Percentiles rank a stretch among this genome's conserved stretches.
These are phyloP conservation scores for Phlyctochytrium arcticum DNA, from an alignment of 192 early-diverging fungal species.

Conservation along the genomic window DNA sequence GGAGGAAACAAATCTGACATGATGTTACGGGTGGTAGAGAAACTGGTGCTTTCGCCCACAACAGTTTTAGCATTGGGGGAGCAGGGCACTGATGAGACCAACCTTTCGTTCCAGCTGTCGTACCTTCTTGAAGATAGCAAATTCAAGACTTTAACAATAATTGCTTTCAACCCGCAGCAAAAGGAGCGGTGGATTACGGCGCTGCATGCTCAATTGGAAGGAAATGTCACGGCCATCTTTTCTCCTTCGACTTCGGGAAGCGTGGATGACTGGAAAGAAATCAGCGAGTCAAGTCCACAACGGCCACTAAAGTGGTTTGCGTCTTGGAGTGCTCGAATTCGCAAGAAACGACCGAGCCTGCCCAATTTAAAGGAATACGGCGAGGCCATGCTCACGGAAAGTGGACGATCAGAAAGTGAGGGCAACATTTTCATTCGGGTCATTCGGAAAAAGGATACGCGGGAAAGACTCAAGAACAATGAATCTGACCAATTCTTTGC, in stretches of 20 bases:
- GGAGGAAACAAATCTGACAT: slow-evolving; percentile 10
- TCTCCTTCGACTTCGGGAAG: neutral
- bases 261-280: neutral
- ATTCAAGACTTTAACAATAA: slow-evolving; percentile 15
- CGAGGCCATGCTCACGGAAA: neutral
- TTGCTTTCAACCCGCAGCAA: slow-evolving; percentile 30
- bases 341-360: slow-evolving; percentile 20
- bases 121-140: slow-evolving; percentile 24
- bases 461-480: neutral
- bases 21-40: slow-evolving; percentile 20
- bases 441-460: neutral
- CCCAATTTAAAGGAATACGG: slow-evolving; percentile 20
- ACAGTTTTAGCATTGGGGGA: slow-evolving; percentile 1
- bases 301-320: slow-evolving; percentile 12
- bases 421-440: neutral
- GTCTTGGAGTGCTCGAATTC: slow-evolving; percentile 11
- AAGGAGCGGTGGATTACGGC: slow-evolving; percentile 9
- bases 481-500: neutral
- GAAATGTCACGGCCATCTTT: neutral
- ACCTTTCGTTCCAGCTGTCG: slow-evolving; percentile 20
- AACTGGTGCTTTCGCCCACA: slow-evolving; percentile 1
- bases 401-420: neutral
- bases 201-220: neutral
- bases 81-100: neutral
- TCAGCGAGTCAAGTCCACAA: neutral